These are phyloP conservation scores for Passalora sequoiae DNA, from an alignment of 2,329 filamentous ascomycete species.

Conservation along the genomic window DNA sequence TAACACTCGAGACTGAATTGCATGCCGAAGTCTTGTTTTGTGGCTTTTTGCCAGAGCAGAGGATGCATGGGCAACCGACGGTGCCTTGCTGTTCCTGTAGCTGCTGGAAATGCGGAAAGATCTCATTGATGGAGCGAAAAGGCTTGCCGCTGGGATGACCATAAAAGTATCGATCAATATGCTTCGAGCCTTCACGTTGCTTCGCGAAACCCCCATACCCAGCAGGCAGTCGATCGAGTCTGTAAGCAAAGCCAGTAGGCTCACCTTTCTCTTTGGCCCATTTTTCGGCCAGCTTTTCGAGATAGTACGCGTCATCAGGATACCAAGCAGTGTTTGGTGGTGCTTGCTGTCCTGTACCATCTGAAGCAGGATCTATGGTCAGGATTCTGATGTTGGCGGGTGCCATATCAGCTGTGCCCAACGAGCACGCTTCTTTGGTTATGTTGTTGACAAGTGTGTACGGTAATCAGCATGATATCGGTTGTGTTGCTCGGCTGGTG, in stretches of 20 bases:
- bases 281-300: conserved; percentile 24
- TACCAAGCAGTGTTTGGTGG: not conserved
- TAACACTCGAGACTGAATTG: conserved; percentile 14
- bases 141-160: conserved; percentile 49
- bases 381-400: not conserved
- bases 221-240: conserved; percentile 49
- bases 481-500: no score
- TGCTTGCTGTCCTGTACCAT: conserved; percentile 12
- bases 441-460: no score
- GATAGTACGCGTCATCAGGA: conserved; percentile 27
- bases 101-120: conserved; percentile 54
- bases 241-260: conserved; percentile 36
- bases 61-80: conserved; percentile 47
- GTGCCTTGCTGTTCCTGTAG: conserved; percentile 46
- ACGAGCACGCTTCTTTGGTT: no score
- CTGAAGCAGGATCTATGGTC: conserved; percentile 11
- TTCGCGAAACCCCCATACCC: conserved; percentile 48
- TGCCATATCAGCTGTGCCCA: no score
- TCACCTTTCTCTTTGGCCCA: conserved; percentile 25
- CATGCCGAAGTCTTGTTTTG: conserved; percentile 3
- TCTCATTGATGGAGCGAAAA: conserved; percentile 52
- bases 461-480: no score
- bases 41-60: conserved; percentile 37
- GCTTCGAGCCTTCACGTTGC: conserved; percentile 35
- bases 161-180: conserved; percentile 53